These are phyloP conservation scores for Pistacia vera DNA, from an alignment of 345 rosid genomes.

Conservation along the genomic window DNA sequence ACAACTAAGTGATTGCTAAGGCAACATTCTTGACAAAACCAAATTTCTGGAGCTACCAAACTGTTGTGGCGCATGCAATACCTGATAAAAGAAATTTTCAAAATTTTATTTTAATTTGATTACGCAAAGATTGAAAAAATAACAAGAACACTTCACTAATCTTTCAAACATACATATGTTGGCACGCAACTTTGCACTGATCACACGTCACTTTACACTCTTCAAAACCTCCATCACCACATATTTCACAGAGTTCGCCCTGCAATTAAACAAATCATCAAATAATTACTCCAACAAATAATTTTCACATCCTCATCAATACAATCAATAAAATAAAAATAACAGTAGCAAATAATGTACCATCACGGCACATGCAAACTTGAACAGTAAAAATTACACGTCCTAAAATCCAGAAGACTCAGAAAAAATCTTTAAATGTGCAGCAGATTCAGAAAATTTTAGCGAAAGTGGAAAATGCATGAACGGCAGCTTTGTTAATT, in stretches of 20 bases:
- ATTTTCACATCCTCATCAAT: too few species aligned
- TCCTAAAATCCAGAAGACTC: too few species aligned
- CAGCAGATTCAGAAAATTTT: too few species aligned
- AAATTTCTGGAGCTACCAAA: conserved; percentile 9
- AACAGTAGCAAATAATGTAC: too few species aligned
- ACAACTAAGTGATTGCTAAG: background rate
- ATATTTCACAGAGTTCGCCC: conserved; percentile 16
- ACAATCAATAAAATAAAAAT: too few species aligned
- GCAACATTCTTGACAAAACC: conserved; percentile 15
- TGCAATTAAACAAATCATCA: background rate
- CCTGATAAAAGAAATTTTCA: background rate
- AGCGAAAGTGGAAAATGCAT: too few species aligned
- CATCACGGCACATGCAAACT: too few species aligned
- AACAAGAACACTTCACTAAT: background rate
- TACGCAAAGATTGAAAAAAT: background rate
- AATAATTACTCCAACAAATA: too few species aligned
- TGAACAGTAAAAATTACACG: too few species aligned
- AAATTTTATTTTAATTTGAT: too few species aligned
- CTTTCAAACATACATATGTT: conserved; percentile 2
- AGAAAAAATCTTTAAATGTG: too few species aligned
- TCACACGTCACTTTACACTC: background rate
- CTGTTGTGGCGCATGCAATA: conserved; percentile 6
- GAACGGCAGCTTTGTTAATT: too few species aligned
- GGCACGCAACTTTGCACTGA: background rate
- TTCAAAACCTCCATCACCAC: conserved; percentile 6